Evolutionary conservation across 768 basidiomycete species (phyloP).

Genomic region (Lactarius hatsudake): DNA sequence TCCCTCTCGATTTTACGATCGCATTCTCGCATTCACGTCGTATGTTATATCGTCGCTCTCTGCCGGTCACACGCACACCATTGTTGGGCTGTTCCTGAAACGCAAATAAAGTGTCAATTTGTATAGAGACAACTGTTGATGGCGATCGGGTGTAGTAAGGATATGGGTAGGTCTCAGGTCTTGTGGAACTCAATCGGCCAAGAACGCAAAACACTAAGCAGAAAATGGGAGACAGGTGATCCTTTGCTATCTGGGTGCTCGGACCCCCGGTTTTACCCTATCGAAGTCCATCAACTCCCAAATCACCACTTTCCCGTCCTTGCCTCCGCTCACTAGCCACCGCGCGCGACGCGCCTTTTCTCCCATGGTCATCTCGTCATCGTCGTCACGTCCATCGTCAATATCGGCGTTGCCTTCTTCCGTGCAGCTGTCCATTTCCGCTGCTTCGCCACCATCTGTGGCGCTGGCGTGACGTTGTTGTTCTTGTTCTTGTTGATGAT

Average conservation of each 20-base stretch:
- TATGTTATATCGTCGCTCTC: slow-evolving; percentile 8
- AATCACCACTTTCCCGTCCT: slow-evolving; percentile 25
- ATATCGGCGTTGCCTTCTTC: background rate
- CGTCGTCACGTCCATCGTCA: background rate
- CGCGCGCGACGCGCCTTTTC: slow-evolving; percentile 22
- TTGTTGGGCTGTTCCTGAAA: background rate
- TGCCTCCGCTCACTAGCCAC: slow-evolving; percentile 28
- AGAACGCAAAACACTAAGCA: background rate
- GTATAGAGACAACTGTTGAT: background rate
- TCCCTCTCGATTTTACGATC: background rate
- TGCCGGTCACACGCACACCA: background rate
- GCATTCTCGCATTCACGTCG: slow-evolving; percentile 10
- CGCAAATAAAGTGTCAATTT: background rate
- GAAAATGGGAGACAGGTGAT: background rate
- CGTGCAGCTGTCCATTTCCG: background rate
- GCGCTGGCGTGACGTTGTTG: background rate
- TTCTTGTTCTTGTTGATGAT: background rate
- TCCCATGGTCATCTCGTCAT: slow-evolving; percentile 20
- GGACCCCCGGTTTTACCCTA: background rate
- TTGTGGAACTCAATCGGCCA: background rate
- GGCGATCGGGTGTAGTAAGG: background rate
- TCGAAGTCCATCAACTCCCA: slow-evolving; percentile 27
- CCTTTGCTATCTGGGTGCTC: background rate
- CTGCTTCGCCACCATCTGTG: background rate
- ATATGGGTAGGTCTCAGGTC: background rate